Percentiles rank a stretch among this genome's conserved stretches.
Conservation (phyloP, 805 yeast genomes). For the Kuraishia capsulata region DNA sequence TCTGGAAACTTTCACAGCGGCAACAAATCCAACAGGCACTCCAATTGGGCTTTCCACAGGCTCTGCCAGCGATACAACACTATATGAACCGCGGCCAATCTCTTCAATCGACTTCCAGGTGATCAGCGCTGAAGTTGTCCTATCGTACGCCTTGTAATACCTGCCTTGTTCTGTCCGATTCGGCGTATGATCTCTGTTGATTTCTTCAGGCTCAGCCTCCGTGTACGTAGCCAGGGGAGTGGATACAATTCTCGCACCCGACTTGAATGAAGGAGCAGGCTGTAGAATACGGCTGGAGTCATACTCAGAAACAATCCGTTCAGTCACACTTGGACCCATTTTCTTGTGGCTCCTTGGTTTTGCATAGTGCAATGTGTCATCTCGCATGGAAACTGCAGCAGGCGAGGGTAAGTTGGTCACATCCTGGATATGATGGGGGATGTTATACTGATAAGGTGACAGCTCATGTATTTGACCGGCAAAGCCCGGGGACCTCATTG, state of each 20-base stretch:
- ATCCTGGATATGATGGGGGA: background rate
- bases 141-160: background rate
- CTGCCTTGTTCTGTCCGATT: no score
- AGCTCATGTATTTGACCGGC: constrained; percentile 1
- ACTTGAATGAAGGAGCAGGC: background rate
- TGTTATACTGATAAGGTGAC: constrained; percentile 2
- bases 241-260: constrained; percentile 1
- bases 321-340: background rate
- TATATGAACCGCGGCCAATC: constrained; percentile 64
- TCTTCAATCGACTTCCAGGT: constrained; percentile 28
- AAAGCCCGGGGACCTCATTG: background rate
- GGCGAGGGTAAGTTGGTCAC: constrained; percentile 2
- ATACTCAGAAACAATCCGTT: constrained; percentile 1
- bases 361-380: no score
- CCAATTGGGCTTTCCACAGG: constrained; percentile 4
- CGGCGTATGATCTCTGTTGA: no score
- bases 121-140: background rate
- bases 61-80: constrained; percentile 48
- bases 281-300: background rate
- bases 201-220: background rate
- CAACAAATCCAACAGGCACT: constrained; percentile 20
- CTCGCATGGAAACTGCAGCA: background rate
- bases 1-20: constrained; percentile 63
- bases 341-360: background rate
- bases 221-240: background rate